Percentiles rank a stretch among this genome's conserved stretches.
Evolutionary conservation across 208 protist genomes (phyloP).

Genomic region (Acanthamoeba lenticulata): DNA sequence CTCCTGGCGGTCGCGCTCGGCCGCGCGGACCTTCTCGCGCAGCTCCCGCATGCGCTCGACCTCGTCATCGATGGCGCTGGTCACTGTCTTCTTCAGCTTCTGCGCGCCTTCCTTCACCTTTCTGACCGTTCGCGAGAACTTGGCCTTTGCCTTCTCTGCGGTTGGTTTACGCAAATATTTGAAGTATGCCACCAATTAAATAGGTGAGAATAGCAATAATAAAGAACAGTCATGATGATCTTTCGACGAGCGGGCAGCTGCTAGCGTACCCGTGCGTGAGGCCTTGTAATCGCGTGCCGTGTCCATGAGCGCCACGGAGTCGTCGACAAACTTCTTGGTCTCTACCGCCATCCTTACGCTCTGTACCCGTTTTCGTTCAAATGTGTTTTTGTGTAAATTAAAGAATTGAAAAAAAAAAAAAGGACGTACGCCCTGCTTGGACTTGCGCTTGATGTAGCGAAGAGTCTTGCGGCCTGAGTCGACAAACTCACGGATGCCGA

Average conservation of each 20-base stretch:
- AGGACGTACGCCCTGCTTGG: not conserved
- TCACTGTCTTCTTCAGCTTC: not conserved
- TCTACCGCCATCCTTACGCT: not conserved
- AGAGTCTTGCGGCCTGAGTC: not conserved
- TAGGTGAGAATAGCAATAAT: too few relatives aligned
- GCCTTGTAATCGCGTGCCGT: not conserved
- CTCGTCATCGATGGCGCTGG: not conserved
- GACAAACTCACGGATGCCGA: not conserved
- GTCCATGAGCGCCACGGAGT: not conserved
- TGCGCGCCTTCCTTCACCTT: conserved; percentile 35
- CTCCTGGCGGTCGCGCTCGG: not conserved
- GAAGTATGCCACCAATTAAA: too few relatives aligned
- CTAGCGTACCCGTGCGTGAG: not conserved
- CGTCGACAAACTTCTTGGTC: too few relatives aligned
- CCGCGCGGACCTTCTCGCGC: not conserved
- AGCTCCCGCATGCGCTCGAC: not conserved
- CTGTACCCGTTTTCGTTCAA: not conserved
- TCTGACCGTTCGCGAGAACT: not conserved
- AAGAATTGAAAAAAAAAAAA: not conserved
- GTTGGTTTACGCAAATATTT: too few relatives aligned
- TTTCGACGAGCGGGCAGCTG: too few relatives aligned
- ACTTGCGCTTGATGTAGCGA: not conserved
- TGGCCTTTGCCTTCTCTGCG: conserved; percentile 30
- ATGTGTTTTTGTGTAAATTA: too few relatives aligned
- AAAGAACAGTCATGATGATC: too few relatives aligned